Base-by-base conservation (phyloP, 2,329 filamentous ascomycete genomes). In the Ophiostoma quercus region DNA sequence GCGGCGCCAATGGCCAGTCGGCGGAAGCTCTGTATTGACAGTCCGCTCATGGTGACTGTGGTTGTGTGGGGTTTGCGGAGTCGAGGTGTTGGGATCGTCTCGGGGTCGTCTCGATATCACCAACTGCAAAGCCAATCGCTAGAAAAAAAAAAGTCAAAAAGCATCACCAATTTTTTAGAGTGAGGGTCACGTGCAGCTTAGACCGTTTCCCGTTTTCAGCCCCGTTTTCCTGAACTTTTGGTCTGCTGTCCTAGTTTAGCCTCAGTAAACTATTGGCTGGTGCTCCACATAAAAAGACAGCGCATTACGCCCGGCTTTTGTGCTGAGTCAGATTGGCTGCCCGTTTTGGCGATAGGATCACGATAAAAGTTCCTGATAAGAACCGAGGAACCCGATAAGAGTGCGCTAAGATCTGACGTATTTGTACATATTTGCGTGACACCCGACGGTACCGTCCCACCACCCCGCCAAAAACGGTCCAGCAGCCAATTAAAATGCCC, bases 1-100 rank as follows among this genome's bases (percentile, higher is more conserved):
- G 39, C 37, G 43, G 82, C 75, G 71, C 78, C 78, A 68, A 79
- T 70, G 37, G 81, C 79, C 76, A 84, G 78, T 76, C 79, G 81
- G 67, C 71, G 67, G 12, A 76, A 65, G 54, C 72, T 66, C 60
- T 70, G 70, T 51, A 69, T 62, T 68, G 69, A 57, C 57, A 71
- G 54, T 39, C 68, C 70, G 70, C 71, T 73, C 74, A 75, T 75
- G 14, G 68, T 71, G 68, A 57, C 22, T 57, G 43, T 47, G 60
- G 19, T 41, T 19, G 68, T 11, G 41, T 14, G 22, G 9, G 37
- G 4, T 14, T 5, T 19, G 41, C 11, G 19, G 37, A 19, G 25
- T 39, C 25, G 4, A 54, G 16, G 14, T 9, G 19, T 29, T 16
- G 25, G 25, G 11, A 39, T 29, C 19, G 25, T 19, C n/a, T 60